A percentile compares a stretch with the other conserved stretches of the same genome.
phyloP scores from a whole-genome alignment of 805 yeast genomes.

The Saturnispora quitensis region DNA sequence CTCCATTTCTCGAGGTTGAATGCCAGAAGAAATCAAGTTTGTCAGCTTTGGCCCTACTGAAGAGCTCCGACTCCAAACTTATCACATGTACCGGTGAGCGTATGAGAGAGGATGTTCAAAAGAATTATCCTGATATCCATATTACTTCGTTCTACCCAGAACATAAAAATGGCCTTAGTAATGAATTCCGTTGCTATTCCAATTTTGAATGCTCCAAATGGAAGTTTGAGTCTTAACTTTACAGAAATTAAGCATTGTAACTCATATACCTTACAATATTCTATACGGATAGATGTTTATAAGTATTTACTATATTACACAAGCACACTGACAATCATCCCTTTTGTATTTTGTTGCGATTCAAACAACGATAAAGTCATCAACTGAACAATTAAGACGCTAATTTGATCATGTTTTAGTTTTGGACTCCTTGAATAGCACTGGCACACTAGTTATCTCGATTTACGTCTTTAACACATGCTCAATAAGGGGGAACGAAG shows the following conservation, averaged over 20 bases:
- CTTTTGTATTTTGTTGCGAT: not conserved
- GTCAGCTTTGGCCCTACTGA: conserved; percentile 52
- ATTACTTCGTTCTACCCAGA: conserved; percentile 67
- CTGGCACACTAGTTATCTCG: not conserved
- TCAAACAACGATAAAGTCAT: not conserved
- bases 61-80: conserved; percentile 35
- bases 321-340: not conserved
- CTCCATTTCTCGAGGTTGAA: conserved; percentile 76
- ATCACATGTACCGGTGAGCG: conserved; percentile 88
- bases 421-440: too few species aligned
- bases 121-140: conserved; percentile 53
- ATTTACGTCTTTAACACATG: not conserved
- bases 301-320: not conserved
- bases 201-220: conserved; percentile 61
- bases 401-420: too few species aligned
- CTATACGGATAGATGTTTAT: not conserved
- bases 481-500: not conserved
- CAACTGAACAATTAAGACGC: too few species aligned
- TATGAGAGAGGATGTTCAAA: conserved; percentile 55
- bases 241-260: not conserved
- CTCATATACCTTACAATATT: not conserved
- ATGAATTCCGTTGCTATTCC: conserved; percentile 83
- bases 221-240: conserved; percentile 32
- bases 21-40: conserved; percentile 68
- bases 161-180: conserved; percentile 77